These are phyloP conservation scores for Pezicula radicicola DNA, from an alignment of 2,329 filamentous ascomycete species.

Conservation along the genomic window DNA sequence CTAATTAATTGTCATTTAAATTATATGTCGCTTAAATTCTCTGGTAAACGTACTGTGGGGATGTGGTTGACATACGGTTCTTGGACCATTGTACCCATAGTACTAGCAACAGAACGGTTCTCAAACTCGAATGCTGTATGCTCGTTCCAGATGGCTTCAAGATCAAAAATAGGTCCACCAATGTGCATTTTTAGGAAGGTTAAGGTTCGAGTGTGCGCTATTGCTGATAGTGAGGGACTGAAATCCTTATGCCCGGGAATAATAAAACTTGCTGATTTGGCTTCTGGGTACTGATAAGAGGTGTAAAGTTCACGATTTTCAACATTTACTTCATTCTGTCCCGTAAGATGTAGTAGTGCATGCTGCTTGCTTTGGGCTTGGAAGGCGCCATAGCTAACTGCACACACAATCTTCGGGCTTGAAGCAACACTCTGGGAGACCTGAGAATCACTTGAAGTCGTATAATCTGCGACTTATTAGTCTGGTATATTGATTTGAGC, in stretches of 20 bases:
- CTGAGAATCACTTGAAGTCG: no score
- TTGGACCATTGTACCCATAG: conserved; percentile 79
- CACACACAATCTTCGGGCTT: no score
- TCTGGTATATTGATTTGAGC: no score
- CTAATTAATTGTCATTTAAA: conserved; percentile 2
- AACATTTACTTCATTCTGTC: background rate
- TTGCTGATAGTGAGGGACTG: conserved; percentile 41
- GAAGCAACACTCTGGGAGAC: no score
- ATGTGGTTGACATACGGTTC: conserved; percentile 79
- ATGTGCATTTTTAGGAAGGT: conserved; percentile 62
- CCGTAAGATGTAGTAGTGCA: conserved; percentile 1
- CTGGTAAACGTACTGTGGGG: conserved; percentile 51
- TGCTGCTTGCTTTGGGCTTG: no score
- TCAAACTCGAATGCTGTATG: conserved; percentile 71
- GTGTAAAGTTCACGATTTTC: background rate
- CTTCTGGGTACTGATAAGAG: conserved; percentile 1
- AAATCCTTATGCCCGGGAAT: conserved; percentile 5
- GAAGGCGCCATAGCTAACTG: no score
- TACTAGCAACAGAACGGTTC: conserved; percentile 64
- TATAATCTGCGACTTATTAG: no score
- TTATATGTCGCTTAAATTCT: background rate
- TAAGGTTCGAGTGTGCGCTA: conserved; percentile 60
- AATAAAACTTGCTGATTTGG: conserved; percentile 9
- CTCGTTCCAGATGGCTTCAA: conserved; percentile 78
- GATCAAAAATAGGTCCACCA: conserved; percentile 66